Percentiles rank a stretch among this genome's conserved stretches.
Evolutionary conservation across 2,329 filamentous ascomycete genomes (phyloP).

Genomic region (Bipolaris sorokiniana): DNA sequence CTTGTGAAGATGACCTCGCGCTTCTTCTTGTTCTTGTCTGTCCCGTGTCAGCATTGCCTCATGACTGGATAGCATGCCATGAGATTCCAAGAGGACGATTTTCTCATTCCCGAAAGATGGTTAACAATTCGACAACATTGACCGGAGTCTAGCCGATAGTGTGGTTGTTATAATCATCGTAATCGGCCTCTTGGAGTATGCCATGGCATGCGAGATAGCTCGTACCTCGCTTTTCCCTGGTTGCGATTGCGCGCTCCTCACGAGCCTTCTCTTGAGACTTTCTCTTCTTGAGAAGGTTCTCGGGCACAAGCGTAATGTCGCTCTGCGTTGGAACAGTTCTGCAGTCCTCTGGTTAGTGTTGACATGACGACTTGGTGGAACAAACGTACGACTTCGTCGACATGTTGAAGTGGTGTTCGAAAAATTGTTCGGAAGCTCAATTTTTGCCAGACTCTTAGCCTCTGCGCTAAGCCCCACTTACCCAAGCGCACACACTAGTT

Average conservation of each 20-base stretch:
- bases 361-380: conserved; percentile 57
- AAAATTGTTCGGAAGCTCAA: conserved; percentile 43
- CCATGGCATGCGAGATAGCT: conserved; percentile 38
- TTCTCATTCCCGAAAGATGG: conserved; percentile 99
- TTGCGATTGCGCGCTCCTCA: conserved; percentile 80
- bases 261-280: conserved; percentile 99
- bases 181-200: conserved; percentile 34
- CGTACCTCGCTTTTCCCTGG: conserved; percentile 91
- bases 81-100: conserved; percentile 35
- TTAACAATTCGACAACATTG: conserved; percentile 98
- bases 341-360: conserved; percentile 35
- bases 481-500: conserved; percentile 5
- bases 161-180: conserved; percentile 87
- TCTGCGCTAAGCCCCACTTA: conserved; percentile 10
- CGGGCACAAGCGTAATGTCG: conserved; percentile 87
- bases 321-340: conserved; percentile 93
- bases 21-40: conserved; percentile 97
- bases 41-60: conserved; percentile 44
- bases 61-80: conserved; percentile 18
- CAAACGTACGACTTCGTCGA: conserved; percentile 65
- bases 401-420: conserved; percentile 55
- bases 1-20: conserved; percentile 99
- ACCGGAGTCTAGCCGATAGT: conserved; percentile 89
- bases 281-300: conserved; percentile 99
- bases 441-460: conserved; percentile 21